A percentile compares a stretch with the other conserved stretches of the same genome.
Evolutionary conservation across 2,329 filamentous ascomycete species (phyloP).

Genomic region (Lecanosticta acicola): DNA sequence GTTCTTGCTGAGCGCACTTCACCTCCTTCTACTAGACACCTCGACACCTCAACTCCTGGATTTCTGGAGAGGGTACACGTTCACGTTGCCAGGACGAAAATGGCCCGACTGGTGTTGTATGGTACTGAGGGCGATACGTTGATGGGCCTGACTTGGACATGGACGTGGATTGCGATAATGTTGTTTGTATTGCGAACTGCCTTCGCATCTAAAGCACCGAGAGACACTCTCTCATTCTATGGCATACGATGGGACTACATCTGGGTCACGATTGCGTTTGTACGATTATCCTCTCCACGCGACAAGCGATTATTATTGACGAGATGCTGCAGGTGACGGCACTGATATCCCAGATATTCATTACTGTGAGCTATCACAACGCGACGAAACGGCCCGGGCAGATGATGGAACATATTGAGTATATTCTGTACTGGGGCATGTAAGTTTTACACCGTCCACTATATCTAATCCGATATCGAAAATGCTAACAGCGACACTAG

Average conservation of each 20-base stretch:
- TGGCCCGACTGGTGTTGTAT: slow-evolving; percentile 3
- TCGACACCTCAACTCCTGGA: too few relatives aligned
- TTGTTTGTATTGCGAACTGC: slow-evolving; percentile 9
- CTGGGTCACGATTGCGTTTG: slow-evolving; percentile 8
- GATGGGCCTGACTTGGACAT: slow-evolving; percentile 15
- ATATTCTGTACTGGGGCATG: slow-evolving; percentile 3
- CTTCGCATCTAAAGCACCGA: slow-evolving; percentile 4
- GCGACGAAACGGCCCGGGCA: not conserved
- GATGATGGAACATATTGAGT: not conserved
- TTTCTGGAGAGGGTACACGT: too few relatives aligned
- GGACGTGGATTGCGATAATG: slow-evolving; percentile 8
- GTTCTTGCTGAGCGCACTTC: too few relatives aligned
- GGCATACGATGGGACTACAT: slow-evolving; percentile 13
- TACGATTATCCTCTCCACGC: not conserved
- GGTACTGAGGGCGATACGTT: slow-evolving; percentile 6
- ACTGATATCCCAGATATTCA: not conserved
- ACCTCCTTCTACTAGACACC: too few relatives aligned
- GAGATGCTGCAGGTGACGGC: not conserved
- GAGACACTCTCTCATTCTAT: slow-evolving; percentile 2
- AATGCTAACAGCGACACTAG: not conserved
- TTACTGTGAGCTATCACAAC: slow-evolving; percentile 2
- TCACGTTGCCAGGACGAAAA: not conserved
- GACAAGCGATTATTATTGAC: not conserved
- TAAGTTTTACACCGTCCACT: not conserved
- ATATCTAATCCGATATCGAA: too few relatives aligned